A percentile compares a stretch with the other conserved stretches of the same genome.
These are phyloP conservation scores for Aspergillus oerlinghausenensis DNA, from an alignment of 2,329 filamentous ascomycete species.

Conservation along the genomic window DNA sequence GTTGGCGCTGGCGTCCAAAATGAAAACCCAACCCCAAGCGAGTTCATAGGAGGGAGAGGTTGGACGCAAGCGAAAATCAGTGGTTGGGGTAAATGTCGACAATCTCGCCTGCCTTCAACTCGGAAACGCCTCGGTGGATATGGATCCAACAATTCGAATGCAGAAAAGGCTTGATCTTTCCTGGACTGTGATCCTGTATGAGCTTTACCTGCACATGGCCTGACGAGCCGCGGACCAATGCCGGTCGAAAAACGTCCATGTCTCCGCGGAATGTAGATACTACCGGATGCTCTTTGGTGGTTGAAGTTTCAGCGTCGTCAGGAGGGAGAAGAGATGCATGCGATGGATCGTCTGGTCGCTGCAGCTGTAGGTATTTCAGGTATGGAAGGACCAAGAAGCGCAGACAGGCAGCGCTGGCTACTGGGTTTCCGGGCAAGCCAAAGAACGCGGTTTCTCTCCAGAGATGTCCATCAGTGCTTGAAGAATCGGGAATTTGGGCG, in stretches of 20 bases:
- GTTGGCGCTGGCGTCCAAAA: slow-evolving; percentile 37
- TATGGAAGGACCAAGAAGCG: slow-evolving; percentile 26
- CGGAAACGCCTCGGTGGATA: slow-evolving; percentile 11
- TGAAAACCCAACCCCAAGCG: background rate
- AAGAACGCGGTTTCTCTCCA: slow-evolving; percentile 18
- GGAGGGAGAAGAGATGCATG: background rate
- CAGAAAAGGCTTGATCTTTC: slow-evolving; percentile 21
- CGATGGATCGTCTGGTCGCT: slow-evolving; percentile 4
- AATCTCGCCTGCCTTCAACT: slow-evolving; percentile 10
- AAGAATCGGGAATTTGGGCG: slow-evolving; percentile 12
- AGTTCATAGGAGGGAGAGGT: slow-evolving; percentile 16
- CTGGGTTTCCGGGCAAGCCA: slow-evolving; percentile 24
- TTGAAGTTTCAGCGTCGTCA: background rate
- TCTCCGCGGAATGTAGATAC: slow-evolving; percentile 2
- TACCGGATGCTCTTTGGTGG: background rate
- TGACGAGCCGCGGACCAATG: background rate
- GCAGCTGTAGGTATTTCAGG: slow-evolving; percentile 11
- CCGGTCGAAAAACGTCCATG: slow-evolving; percentile 10
- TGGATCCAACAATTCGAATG: slow-evolving; percentile 23
- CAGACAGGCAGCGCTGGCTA: slow-evolving; percentile 26
- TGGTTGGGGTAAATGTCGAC: slow-evolving; percentile 9
- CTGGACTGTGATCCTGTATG: slow-evolving; percentile 14
- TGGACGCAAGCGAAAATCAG: background rate
- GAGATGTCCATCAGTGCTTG: background rate
- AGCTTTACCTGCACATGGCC: background rate